These are phyloP conservation scores for Cryptococcus jaspeensis DNA, from an alignment of 1,284 basidiomycete species.

Conservation along the genomic window DNA sequence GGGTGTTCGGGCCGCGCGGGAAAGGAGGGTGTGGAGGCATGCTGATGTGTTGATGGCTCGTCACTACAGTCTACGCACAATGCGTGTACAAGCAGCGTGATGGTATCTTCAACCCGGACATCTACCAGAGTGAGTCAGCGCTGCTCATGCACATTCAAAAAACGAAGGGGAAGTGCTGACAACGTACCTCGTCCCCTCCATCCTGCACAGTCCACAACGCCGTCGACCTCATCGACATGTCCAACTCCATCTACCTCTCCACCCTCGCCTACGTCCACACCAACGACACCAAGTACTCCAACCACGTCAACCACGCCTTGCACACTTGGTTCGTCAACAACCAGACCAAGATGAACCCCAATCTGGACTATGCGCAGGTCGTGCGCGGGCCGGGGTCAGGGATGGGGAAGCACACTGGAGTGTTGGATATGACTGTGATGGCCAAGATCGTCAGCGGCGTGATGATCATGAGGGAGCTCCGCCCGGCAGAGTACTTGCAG, in stretches of 20 bases:
- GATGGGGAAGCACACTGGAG: conserved; percentile 24
- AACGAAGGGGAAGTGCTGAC: too few species aligned
- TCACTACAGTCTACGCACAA: conserved; percentile 57
- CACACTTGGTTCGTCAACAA: conserved; percentile 57
- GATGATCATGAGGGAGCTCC: conserved; percentile 18
- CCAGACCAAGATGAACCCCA: conserved; percentile 64
- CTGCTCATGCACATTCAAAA: not conserved
- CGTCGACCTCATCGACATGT: conserved; percentile 53
- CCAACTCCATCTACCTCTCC: conserved; percentile 32
- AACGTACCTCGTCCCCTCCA: too few species aligned
- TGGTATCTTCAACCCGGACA: conserved; percentile 67
- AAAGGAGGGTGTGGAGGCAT: too few species aligned
- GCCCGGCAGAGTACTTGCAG: conserved; percentile 19
- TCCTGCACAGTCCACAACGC: conserved; percentile 56
- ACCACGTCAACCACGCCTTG: conserved; percentile 17
- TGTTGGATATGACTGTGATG: conserved; percentile 29
- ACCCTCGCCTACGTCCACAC: conserved; percentile 61
- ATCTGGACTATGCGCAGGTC: conserved; percentile 66
- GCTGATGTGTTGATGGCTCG: not conserved
- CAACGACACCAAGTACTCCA: conserved; percentile 39
- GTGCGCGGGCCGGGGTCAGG: conserved; percentile 58
- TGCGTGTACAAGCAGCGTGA: conserved; percentile 61
- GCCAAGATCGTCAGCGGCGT: conserved; percentile 29
- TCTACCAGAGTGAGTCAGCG: conserved; percentile 38
- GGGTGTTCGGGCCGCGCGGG: too few species aligned